Conservation (phyloP, 2,329 filamentous ascomycete species). For the Xylariales sp. region DNA sequence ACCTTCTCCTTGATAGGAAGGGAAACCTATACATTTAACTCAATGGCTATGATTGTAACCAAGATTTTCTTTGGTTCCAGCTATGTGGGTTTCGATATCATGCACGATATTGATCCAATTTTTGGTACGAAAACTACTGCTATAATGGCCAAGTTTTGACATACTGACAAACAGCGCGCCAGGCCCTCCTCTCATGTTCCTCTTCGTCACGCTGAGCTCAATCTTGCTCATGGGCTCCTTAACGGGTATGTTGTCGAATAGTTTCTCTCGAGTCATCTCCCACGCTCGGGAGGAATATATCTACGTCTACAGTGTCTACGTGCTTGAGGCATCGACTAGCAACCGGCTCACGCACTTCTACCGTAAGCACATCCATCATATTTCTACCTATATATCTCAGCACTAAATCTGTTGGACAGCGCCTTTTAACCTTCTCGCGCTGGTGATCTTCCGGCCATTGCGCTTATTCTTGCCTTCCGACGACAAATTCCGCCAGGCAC, state of each 20-base stretch:
- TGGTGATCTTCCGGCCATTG: conserved; percentile 68
- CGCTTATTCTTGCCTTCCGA: conserved; percentile 63
- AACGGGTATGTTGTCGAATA: conserved; percentile 75
- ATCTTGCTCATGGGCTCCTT: conserved; percentile 75
- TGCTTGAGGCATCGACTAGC: conserved; percentile 62
- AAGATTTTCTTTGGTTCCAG: conserved; percentile 79
- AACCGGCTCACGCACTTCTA: conserved; percentile 68
- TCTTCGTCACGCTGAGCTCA: conserved; percentile 74
- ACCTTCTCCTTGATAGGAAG: conserved; percentile 79
- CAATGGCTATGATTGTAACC: conserved; percentile 73
- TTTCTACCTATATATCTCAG: background rate
- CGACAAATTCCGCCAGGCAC: conserved; percentile 55
- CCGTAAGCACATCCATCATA: no score
- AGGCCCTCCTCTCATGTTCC: conserved; percentile 58
- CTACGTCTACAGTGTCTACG: conserved; percentile 67
- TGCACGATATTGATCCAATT: conserved; percentile 54
- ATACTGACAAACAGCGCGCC: background rate
- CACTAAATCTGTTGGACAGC: conserved; percentile 22
- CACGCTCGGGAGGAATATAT: conserved; percentile 72
- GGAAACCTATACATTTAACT: conserved; percentile 56
- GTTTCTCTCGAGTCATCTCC: conserved; percentile 60
- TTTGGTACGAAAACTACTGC: conserved; percentile 31
- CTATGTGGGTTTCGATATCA: conserved; percentile 68
- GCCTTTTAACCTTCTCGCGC: conserved; percentile 69
- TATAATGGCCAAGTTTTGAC: background rate